Conservation (phyloP, 257 asterid species). For the Gentiana straminea region DNA sequence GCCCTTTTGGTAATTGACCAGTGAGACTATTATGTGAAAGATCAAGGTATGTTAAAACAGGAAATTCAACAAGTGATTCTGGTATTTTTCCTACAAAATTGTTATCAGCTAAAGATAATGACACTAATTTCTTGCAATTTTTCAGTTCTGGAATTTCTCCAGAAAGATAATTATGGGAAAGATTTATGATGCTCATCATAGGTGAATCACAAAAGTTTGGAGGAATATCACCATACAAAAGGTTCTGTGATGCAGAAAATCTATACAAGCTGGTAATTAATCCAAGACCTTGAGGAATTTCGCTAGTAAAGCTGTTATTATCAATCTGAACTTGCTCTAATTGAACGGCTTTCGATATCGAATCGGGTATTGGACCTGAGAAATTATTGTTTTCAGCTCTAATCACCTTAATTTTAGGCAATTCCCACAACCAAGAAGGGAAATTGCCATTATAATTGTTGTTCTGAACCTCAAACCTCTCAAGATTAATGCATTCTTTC, state of each 20-base stretch:
- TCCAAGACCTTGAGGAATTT: conserved; percentile 63
- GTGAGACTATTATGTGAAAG: conserved; percentile 66
- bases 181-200: conserved; percentile 66
- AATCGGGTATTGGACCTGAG: conserved; percentile 67
- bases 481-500: conserved; percentile 44
- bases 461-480: conserved; percentile 79
- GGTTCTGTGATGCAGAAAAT: conserved; percentile 63
- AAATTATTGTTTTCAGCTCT: conserved; percentile 77
- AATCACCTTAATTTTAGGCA: conserved; percentile 56
- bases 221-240: conserved; percentile 67
- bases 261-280: conserved; percentile 48
- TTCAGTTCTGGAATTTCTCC: conserved; percentile 59
- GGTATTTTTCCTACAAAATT: conserved; percentile 63
- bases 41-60: conserved; percentile 74
- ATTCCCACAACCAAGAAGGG: conserved; percentile 63
- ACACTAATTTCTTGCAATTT: conserved; percentile 55
- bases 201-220: conserved; percentile 77
- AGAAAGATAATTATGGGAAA: conserved; percentile 56
- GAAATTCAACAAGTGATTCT: conserved; percentile 48
- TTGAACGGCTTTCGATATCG: conserved; percentile 54
- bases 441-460: conserved; percentile 53
- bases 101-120: conserved; percentile 63
- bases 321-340: conserved; percentile 90
- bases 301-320: conserved; percentile 51
- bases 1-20: conserved; percentile 55